phyloP scores from a whole-genome alignment of 352 stramenopile genomes.

The Phytophthora meadii region DNA sequence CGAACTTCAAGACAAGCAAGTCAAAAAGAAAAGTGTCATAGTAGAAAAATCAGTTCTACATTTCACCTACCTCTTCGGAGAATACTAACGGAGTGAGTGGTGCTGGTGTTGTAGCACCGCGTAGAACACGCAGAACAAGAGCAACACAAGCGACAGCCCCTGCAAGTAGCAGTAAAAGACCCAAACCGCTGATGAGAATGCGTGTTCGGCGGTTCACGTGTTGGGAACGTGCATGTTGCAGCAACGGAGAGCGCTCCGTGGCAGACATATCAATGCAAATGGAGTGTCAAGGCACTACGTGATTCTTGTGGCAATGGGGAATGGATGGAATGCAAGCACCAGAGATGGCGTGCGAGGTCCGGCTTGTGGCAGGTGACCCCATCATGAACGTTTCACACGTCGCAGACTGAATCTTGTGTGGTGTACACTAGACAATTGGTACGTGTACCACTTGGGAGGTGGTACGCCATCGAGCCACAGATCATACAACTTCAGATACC shows the following conservation, averaged over 20 bases:
- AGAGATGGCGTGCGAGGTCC: too few relatives aligned
- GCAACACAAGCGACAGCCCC: constrained; percentile 20
- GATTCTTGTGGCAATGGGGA: too few relatives aligned
- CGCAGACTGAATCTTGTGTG: too few relatives aligned
- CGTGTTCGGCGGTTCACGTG: constrained; percentile 15
- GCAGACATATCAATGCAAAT: background rate
- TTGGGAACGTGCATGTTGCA: constrained; percentile 10
- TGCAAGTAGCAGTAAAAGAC: constrained; percentile 22
- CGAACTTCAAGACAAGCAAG: constrained; percentile 39
- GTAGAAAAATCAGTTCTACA: background rate
- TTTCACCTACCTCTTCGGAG: constrained; percentile 30
- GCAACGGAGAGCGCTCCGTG: constrained; percentile 28
- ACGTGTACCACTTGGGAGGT: too few relatives aligned
- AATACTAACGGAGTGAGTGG: constrained; percentile 27
- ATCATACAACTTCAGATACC: too few relatives aligned
- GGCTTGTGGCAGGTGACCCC: too few relatives aligned
- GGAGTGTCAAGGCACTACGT: too few relatives aligned
- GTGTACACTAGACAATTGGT: too few relatives aligned
- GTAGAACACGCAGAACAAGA: constrained; percentile 25
- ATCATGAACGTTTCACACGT: too few relatives aligned
- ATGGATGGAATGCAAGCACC: too few relatives aligned
- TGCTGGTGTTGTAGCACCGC: background rate
- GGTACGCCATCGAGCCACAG: too few relatives aligned
- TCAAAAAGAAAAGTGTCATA: background rate
- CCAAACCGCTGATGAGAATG: constrained; percentile 23